Percentiles rank a stretch among this genome's conserved stretches.
Evolutionary conservation across 495 filamentous ascomycete genomes (phyloP).

Genomic region (Usnea hakonensis): DNA sequence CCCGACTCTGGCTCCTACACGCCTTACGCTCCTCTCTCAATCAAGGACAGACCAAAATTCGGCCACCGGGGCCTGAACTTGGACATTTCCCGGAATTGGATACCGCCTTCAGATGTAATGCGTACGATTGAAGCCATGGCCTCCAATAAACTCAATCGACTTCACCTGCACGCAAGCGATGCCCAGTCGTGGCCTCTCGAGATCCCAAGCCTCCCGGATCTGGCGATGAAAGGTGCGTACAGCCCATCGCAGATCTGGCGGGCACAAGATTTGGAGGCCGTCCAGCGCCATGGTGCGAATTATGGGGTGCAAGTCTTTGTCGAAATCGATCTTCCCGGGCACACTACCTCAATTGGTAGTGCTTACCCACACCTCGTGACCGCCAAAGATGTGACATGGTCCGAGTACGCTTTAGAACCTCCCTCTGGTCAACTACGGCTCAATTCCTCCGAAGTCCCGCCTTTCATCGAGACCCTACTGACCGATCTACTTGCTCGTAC

Average conservation of each 20-base stretch:
- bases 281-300: slow-evolving; percentile 57
- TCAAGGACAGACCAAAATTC: slow-evolving; percentile 47
- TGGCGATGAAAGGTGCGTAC: slow-evolving; percentile 62
- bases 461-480: slow-evolving; percentile 59
- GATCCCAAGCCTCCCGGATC: slow-evolving; percentile 60
- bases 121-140: slow-evolving; percentile 62
- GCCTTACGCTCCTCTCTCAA: slow-evolving; percentile 16
- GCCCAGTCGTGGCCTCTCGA: slow-evolving; percentile 76
- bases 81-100: slow-evolving; percentile 61
- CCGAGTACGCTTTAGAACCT: slow-evolving; percentile 61
- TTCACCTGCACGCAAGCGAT: slow-evolving; percentile 73
- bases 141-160: slow-evolving; percentile 72
- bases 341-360: slow-evolving; percentile 55
- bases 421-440: slow-evolving; percentile 70
- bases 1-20: slow-evolving; percentile 27
- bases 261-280: slow-evolving; percentile 47
- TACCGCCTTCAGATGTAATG: slow-evolving; percentile 52
- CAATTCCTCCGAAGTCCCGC: slow-evolving; percentile 55
- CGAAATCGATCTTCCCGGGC: slow-evolving; percentile 77
- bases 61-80: slow-evolving; percentile 65
- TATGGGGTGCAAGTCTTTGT: slow-evolving; percentile 65
- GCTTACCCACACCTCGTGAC: slow-evolving; percentile 65
- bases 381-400: slow-evolving; percentile 62
- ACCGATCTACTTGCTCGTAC: slow-evolving; percentile 63
- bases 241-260: slow-evolving; percentile 51